Base-by-base conservation (phyloP, 176 grass and related monocot genomes). In the Oryza brachyantha region DNA sequence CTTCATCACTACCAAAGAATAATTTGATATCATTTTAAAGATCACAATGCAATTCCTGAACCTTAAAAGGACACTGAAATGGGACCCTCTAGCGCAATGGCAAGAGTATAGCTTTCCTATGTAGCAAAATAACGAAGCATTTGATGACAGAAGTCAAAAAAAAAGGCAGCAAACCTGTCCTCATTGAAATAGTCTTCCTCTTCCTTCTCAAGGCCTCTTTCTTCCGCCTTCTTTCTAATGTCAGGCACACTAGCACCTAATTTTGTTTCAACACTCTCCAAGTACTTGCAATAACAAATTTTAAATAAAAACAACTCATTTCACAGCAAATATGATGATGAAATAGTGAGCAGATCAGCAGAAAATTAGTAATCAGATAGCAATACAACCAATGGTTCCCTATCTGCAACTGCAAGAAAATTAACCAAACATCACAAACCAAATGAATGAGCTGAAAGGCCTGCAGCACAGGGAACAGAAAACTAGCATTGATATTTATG, bases 171-270 rank as follows among this genome's bases (percentile, higher is more conserved):
- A 65, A 74, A 99, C 96, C 92, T 99, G 60, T 92, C 94, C 79
- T 93, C 90, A 2, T 99, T 96, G 75, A 99, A 99, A 66, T 99
- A 96, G 22, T 99, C 92, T 84, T 99, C 96, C 84, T 99, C 96
- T 88, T 99, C 96, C 70, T 99, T 99, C 64, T 96, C 96, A 84
- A 99, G 90, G 84, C 92, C 96, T 68, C 96, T 88, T 81, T 91
- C 84, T 77, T 99, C 96, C 41, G 63, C 59, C 57, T 85, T 93
- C 81, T 93, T 99, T 72, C 92, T 87, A 10, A 77, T 43, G 76
- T 93, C 96, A 61, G 76, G 78, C 48, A 83, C 73, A 39, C 57
- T 55, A 84, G 60, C 80, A 88, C 48, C 88, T 71, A 81, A 66
- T 66, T 83, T 91, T 3, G 73, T 87, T 66, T 99, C 96, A 68